Percentiles rank a stretch among this genome's conserved stretches.
Conservation (phyloP, 176 grass and related monocot species). For the sorghum (Sorghum bicolor) region Sorghum_bicolor_NCBIv3 NC_012871.2:62285501-62286000, state of each 20-base stretch:
- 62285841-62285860: background rate
- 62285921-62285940: background rate
- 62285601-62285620: background rate
- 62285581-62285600: too few species aligned
- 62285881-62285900: background rate
- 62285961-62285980: background rate
- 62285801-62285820: slow-evolving; percentile 5
- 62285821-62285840: background rate
- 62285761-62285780: background rate
- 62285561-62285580: too few species aligned
- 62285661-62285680: background rate
- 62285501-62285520: too few species aligned
- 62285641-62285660: background rate
- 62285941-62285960: background rate
- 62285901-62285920: background rate
- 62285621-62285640: background rate
- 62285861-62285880: background rate
- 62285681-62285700: background rate
- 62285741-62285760: background rate
- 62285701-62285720: background rate
- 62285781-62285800: background rate
- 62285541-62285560: too few species aligned
- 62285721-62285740: slow-evolving; percentile 2
- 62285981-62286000: background rate
- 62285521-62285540: too few species aligned